phyloP scores from a whole-genome alignment of 352 stramenopile genomes.

The Phytophthora colocasiae region DNA sequence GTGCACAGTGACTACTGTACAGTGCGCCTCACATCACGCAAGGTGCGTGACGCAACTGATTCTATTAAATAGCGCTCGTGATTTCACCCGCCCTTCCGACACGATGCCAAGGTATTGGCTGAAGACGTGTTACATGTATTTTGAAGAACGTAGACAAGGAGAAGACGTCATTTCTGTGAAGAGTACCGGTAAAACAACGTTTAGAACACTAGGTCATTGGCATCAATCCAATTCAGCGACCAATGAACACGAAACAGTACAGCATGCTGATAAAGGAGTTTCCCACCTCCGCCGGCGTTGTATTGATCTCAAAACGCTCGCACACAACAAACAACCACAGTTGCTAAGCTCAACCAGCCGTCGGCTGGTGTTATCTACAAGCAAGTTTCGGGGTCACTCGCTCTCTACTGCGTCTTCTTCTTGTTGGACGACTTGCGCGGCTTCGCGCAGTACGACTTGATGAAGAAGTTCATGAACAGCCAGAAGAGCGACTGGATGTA shows the following conservation, averaged over 20 bases:
- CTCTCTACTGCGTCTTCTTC: conserved; percentile 65
- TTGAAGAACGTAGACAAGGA: too few species aligned
- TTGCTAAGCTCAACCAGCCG: not conserved
- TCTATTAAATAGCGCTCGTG: not conserved
- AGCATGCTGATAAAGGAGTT: conserved; percentile 15
- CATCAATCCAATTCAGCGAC: not conserved
- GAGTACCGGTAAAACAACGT: too few species aligned
- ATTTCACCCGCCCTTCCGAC: not conserved
- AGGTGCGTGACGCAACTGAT: not conserved
- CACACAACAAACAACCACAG: conserved; percentile 15
- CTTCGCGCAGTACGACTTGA: conserved; percentile 92
- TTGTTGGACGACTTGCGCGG: conserved; percentile 48
- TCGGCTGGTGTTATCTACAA: conserved; percentile 9
- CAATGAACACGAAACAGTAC: conserved; percentile 8
- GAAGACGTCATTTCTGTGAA: too few species aligned
- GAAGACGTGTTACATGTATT: not conserved
- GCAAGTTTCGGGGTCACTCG: conserved; percentile 5
- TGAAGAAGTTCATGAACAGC: conserved; percentile 98
- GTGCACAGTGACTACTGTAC: not conserved
- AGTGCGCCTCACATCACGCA: not conserved
- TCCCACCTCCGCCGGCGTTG: conserved; percentile 8
- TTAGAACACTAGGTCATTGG: too few species aligned
- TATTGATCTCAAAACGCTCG: conserved; percentile 32
- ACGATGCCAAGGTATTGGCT: conserved; percentile 5
- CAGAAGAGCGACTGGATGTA: conserved; percentile 90